Conservation (phyloP, 305 asterid genomes). For the Fraxinus ornus region DNA sequence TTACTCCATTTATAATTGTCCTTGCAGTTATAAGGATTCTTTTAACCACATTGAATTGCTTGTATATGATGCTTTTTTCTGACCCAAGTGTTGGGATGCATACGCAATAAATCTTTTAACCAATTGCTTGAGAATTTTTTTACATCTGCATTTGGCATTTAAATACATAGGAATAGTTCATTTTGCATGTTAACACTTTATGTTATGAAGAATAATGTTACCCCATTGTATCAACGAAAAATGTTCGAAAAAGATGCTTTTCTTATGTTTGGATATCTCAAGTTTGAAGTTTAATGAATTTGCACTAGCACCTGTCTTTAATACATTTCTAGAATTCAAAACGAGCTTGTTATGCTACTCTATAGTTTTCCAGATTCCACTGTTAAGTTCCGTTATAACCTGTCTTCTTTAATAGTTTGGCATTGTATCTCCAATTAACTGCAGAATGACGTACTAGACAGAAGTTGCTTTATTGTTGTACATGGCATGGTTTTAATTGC, state of each 20-base stretch:
- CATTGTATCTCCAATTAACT: neutral
- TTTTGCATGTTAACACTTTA: neutral
- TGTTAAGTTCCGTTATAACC: neutral
- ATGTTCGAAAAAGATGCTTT: neutral
- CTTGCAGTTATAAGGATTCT: neutral
- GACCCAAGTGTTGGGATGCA: neutral
- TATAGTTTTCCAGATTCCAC: neutral
- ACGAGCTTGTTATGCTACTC: neutral
- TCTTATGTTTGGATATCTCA: neutral
- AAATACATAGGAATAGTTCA: neutral
- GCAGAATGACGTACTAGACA: neutral
- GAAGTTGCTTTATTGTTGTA: neutral
- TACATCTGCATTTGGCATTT: neutral
- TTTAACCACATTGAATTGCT: neutral
- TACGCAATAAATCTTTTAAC: neutral
- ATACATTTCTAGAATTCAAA: neutral
- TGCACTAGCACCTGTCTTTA: neutral
- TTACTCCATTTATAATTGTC: neutral
- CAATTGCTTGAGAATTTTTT: neutral
- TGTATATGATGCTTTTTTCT: neutral
- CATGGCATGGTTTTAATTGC: neutral
- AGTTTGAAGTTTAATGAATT: neutral
- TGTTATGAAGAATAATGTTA: neutral
- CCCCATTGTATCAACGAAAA: neutral
- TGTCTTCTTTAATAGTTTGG: neutral